These are phyloP conservation scores for Theileria annulata DNA, from an alignment of 169 alveolate species.

Conservation along the genomic window DNA sequence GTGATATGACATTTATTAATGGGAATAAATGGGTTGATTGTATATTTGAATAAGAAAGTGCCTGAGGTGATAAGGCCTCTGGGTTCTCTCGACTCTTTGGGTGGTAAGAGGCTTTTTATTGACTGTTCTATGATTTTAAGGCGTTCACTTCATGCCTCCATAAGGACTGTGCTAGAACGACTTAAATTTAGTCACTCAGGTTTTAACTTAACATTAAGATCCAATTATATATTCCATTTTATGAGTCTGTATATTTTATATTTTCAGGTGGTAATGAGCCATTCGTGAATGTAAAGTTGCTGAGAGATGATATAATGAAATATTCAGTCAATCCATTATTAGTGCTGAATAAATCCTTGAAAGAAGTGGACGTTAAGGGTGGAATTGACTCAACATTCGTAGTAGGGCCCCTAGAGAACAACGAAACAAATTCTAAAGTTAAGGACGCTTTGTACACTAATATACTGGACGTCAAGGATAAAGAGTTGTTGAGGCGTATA, in stretches of 20 bases:
- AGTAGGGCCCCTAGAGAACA: constrained; percentile 44
- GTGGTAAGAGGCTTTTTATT: constrained; percentile 35
- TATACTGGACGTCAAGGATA: constrained; percentile 33
- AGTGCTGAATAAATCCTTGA: constrained; percentile 24
- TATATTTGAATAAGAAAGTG: constrained; percentile 18
- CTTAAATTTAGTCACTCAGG: not conserved
- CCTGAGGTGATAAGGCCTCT: constrained; percentile 28
- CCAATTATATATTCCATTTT: not conserved
- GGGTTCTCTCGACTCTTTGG: constrained; percentile 34
- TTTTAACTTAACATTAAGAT: not conserved
- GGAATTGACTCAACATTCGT: constrained; percentile 53
- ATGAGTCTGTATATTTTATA: not conserved
- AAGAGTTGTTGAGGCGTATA: constrained; percentile 16
- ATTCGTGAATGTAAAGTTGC: not conserved
- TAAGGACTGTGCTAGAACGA: constrained; percentile 26
- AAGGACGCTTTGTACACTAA: constrained; percentile 7
- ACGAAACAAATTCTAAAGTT: constrained; percentile 9
- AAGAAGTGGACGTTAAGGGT: constrained; percentile 32
- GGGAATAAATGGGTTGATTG: constrained; percentile 56
- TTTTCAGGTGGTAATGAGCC: not conserved
- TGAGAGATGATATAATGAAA: constrained; percentile 40
- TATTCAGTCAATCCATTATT: constrained; percentile 47
- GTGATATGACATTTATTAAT: constrained; percentile 1
- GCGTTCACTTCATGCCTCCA: constrained; percentile 53
- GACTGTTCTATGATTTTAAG: constrained; percentile 52